These are phyloP conservation scores for carrot (Daucus carota) DNA, from an alignment of 129 eudicot species.

Conservation along the genomic window DH1_v3.0 NC_030382.2:48241501-48242000, in stretches of 20 bases:
- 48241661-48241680: not conserved
- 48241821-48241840: not conserved
- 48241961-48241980: not conserved
- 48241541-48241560: not conserved
- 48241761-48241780: not conserved
- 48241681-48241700: too few relatives aligned
- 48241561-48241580: not conserved
- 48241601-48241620: not conserved
- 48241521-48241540: not conserved
- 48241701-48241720: not conserved
- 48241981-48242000: conserved; percentile 3
- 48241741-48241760: not conserved
- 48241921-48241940: not conserved
- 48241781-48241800: not conserved
- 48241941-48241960: not conserved
- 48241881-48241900: not conserved
- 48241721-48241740: not conserved
- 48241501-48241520: not conserved
- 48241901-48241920: not conserved
- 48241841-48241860: not conserved
- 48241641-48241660: not conserved
- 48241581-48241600: not conserved
- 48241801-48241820: not conserved
- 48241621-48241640: too few relatives aligned
- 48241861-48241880: not conserved